A percentile compares a stretch with the other conserved stretches of the same genome.
These are phyloP conservation scores for Amphicarpaea edgeworthii DNA, from an alignment of 306 rosid genomes.

Conservation along the genomic window DNA sequence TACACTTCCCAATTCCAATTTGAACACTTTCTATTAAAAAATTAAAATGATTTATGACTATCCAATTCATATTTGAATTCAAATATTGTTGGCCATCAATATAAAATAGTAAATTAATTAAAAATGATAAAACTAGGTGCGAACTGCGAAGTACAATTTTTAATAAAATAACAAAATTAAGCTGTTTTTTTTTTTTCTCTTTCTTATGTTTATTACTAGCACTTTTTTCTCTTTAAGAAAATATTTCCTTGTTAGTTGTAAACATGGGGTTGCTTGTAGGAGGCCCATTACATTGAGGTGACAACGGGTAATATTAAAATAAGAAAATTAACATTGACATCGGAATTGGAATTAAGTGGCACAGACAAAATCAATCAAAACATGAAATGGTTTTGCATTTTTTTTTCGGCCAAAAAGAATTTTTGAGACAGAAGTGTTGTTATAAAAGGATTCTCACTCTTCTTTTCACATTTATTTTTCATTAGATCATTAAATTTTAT, in stretches of 20 bases:
- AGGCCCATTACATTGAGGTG: background rate
- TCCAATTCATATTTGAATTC: slow-evolving; percentile 13
- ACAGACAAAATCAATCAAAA: background rate
- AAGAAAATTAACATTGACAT: background rate
- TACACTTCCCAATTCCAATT: slow-evolving; percentile 29
- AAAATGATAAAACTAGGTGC: background rate
- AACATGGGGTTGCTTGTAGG: background rate
- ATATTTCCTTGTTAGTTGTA: background rate
- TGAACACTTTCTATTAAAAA: background rate
- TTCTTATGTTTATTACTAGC: background rate
- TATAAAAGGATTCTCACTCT: too few species aligned
- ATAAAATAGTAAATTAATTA: background rate
- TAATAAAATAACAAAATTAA: background rate
- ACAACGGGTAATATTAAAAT: background rate
- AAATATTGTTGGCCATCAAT: background rate
- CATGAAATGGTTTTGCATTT: too few species aligned
- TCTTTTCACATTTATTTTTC: too few species aligned
- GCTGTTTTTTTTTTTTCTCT: background rate
- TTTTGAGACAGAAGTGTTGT: too few species aligned
- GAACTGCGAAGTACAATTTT: background rate
- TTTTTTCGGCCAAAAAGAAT: too few species aligned
- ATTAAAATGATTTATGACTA: background rate
- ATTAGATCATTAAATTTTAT: too few species aligned
- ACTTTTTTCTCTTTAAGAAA: background rate
- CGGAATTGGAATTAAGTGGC: background rate